Evolutionary conservation across 768 basidiomycete species (phyloP).

Genomic region (Kwoniella shandongensis): DNA sequence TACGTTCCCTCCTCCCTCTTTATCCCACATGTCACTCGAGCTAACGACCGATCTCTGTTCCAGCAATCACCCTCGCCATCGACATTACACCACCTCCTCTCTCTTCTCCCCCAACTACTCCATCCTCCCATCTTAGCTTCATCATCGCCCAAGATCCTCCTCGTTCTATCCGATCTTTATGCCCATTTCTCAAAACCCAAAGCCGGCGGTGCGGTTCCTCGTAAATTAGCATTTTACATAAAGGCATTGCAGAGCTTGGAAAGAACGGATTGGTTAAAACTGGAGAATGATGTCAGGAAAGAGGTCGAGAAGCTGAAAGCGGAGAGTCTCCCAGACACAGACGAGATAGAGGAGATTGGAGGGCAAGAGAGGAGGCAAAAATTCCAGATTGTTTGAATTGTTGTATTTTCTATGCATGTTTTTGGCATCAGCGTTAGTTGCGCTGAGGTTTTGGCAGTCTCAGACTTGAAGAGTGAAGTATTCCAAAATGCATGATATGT

Average conservation of each 20-base stretch:
- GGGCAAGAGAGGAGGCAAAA: background rate
- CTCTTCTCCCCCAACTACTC: constrained; percentile 13
- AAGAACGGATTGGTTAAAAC: constrained; percentile 31
- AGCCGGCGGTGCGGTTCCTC: constrained; percentile 19
- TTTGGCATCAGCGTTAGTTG: too few species aligned
- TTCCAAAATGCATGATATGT: background rate
- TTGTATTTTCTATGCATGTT: background rate
- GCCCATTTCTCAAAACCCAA: constrained; percentile 20
- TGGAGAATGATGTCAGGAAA: constrained; percentile 30
- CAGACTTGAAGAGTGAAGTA: background rate
- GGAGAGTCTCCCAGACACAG: constrained; percentile 6
- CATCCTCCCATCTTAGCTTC: constrained; percentile 38
- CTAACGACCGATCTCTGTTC: background rate
- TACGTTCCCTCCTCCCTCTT: constrained; percentile 2
- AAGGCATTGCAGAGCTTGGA: constrained; percentile 26
- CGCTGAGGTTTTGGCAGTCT: too few species aligned
- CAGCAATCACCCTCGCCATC: constrained; percentile 5
- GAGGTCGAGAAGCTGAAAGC: constrained; percentile 28
- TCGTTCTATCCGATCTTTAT: constrained; percentile 35
- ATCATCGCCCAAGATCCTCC: constrained; percentile 13
- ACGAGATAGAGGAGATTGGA: background rate
- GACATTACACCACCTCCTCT: constrained; percentile 21
- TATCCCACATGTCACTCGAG: background rate
- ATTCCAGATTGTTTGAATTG: background rate
- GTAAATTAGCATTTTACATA: constrained; percentile 41